Evolutionary conservation across 805 yeast species (phyloP).

Genomic region (Yarrowia sp.): DNA sequence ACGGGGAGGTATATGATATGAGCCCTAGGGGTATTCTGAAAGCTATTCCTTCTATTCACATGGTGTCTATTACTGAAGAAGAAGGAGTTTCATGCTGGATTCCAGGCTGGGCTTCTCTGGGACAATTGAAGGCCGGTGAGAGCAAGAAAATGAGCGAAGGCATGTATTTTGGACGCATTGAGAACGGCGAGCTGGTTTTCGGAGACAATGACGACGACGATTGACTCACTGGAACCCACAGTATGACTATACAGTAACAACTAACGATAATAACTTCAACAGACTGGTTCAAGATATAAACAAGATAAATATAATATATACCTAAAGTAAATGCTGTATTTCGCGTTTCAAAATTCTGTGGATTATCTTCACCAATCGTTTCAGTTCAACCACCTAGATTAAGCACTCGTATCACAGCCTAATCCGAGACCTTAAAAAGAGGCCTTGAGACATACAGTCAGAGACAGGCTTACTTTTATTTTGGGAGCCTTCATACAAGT

Average conservation of each 20-base stretch:
- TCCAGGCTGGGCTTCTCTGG: conserved; percentile 5
- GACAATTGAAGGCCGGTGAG: background rate
- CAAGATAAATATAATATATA: no score
- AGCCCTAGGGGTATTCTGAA: background rate
- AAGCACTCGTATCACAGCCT: no score
- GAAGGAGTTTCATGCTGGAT: conserved; percentile 1
- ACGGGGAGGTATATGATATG: background rate
- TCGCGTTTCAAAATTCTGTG: no score
- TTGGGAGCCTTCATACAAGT: no score
- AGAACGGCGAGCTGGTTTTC: background rate
- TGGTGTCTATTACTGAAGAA: background rate
- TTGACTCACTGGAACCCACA: background rate
- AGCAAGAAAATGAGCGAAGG: background rate
- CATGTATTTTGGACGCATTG: background rate
- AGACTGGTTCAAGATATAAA: no score
- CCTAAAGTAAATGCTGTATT: no score
- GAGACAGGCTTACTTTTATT: no score
- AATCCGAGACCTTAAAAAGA: no score
- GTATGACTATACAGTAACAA: no score
- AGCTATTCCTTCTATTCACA: background rate
- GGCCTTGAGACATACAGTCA: no score
- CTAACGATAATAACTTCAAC: background rate
- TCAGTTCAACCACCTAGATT: no score
- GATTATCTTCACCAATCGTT: no score
- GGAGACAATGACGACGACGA: background rate